Base-by-base conservation (phyloP, 2,329 filamentous ascomycete genomes). In the Talaromyces atroroseus region DNA sequence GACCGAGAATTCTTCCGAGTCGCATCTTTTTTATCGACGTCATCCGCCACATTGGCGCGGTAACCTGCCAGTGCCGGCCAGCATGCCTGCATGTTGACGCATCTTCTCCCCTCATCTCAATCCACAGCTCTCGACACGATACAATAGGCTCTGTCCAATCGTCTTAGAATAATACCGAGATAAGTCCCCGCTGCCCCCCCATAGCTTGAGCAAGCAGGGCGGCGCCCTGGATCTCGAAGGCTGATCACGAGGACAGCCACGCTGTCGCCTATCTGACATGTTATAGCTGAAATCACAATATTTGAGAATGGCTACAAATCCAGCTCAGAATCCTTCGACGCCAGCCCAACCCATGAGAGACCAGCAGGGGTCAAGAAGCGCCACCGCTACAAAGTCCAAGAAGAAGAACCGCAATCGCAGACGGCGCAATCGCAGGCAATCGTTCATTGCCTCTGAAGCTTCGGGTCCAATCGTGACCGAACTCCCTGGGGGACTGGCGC, bases 341-440 rank as follows among this genome's bases (percentile, higher is more conserved):
- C 65, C 56, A 62, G 61, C 46, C 47, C 58, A 46, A 61, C 63
- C 53, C 61, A 58, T 20, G 26, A 26, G 23, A 2, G 56, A 52
- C 24, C 45, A 49, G 38, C 46, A 46, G 62, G 61, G 32, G 59
- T 60, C 47, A 18, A 45, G 23, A 11, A 26, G 34, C 10, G 36
- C 24, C 14, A 21, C 47, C 6, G 68, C 68, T 53, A 54, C 65
- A 36, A 68, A 67, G 65, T 85, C 86, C 77, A 89, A 90, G 68
- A 88, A 87, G 68, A 87, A 85, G 64, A 87, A 90, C 70, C 83
- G 89, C 46, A 86, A 83, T 32, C 87, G 88, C 38, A 92, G 87
- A 79, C 91, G 90, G 75, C 88, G 88, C 72, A 84, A 84, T 59
- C 83, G 90, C 61, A 83, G 89, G 60, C 89, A 89, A 75, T 95